Evolutionary conservation across 805 yeast genomes (phyloP).

Genomic region (Teunomyces tritomae): DNA sequence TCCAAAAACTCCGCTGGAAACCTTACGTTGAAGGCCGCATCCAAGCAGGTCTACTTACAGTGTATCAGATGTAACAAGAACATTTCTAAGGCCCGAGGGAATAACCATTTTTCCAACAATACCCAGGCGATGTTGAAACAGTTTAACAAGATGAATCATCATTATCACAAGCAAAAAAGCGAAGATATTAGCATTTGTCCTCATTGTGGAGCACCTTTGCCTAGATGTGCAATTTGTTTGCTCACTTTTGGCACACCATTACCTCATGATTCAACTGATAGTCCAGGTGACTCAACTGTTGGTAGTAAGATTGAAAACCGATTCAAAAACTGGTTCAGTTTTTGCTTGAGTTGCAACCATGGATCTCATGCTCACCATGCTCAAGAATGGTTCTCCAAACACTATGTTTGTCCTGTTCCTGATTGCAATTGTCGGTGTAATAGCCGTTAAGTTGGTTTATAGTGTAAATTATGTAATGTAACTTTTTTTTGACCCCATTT

Average conservation of each 20-base stretch:
- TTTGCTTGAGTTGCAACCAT: constrained; percentile 87
- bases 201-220: constrained; percentile 83
- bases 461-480: constrained; percentile 23
- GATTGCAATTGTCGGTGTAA: constrained; percentile 86
- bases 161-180: constrained; percentile 11
- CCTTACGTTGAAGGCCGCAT: constrained; percentile 47
- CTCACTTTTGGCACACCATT: constrained; percentile 71
- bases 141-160: constrained; percentile 27
- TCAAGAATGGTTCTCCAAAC: constrained; percentile 90
- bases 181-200: constrained; percentile 53
- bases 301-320: constrained; percentile 33
- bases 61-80: constrained; percentile 82
- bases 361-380: constrained; percentile 96
- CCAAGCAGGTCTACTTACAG: constrained; percentile 76
- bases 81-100: constrained; percentile 40
- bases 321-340: constrained; percentile 84
- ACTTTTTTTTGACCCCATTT: too few species aligned
- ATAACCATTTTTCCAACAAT: constrained; percentile 14
- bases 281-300: constrained; percentile 13
- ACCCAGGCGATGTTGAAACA: constrained; percentile 28
- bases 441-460: constrained; percentile 21
- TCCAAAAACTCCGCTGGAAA: constrained; percentile 52
- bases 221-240: constrained; percentile 87
- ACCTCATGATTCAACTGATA: constrained; percentile 40
- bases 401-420: constrained; percentile 89